Percentiles rank a stretch among this genome's conserved stretches.
Evolutionary conservation across 225 moss, liverwort and hornwort genomes (phyloP).

Genomic region (Marchantia polymorpha): DNA sequence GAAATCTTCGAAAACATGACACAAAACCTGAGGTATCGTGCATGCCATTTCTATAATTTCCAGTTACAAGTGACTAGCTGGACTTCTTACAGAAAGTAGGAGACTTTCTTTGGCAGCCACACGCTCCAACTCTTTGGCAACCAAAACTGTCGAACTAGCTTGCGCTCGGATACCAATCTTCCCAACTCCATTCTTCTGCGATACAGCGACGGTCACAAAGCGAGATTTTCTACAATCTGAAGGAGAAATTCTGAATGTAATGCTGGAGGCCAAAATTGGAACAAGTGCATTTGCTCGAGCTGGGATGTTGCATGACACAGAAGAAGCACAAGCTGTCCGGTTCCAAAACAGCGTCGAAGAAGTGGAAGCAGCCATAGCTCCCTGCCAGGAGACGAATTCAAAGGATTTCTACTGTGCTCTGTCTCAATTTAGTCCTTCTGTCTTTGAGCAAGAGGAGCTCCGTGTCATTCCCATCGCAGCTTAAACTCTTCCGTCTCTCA

Average conservation of each 20-base stretch:
- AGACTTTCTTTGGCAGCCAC: conserved; percentile 92
- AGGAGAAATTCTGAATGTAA: not conserved
- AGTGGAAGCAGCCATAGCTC: not conserved
- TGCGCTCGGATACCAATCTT: conserved; percentile 12
- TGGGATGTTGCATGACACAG: too few species aligned
- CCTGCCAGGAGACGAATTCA: not conserved
- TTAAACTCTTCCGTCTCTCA: too few species aligned
- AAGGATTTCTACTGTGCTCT: not conserved
- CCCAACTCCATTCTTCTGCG: not conserved
- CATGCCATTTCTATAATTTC: not conserved
- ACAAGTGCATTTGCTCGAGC: not conserved
- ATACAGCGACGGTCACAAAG: too few species aligned
- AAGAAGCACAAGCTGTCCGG: not conserved
- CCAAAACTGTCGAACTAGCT: conserved; percentile 42
- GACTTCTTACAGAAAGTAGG: conserved; percentile 61
- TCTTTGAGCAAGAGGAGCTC: not conserved
- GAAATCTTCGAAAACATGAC: not conserved
- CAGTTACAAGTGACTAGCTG: not conserved
- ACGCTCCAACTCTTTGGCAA: conserved; percentile 88
- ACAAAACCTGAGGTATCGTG: not conserved
- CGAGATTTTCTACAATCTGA: not conserved
- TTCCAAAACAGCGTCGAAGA: not conserved
- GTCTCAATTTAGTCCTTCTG: not conserved
- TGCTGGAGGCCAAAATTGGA: not conserved
- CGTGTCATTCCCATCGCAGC: too few species aligned